Base-by-base conservation (phyloP, 2,329 filamentous ascomycete species). In the Drechslera avenae region DNA sequence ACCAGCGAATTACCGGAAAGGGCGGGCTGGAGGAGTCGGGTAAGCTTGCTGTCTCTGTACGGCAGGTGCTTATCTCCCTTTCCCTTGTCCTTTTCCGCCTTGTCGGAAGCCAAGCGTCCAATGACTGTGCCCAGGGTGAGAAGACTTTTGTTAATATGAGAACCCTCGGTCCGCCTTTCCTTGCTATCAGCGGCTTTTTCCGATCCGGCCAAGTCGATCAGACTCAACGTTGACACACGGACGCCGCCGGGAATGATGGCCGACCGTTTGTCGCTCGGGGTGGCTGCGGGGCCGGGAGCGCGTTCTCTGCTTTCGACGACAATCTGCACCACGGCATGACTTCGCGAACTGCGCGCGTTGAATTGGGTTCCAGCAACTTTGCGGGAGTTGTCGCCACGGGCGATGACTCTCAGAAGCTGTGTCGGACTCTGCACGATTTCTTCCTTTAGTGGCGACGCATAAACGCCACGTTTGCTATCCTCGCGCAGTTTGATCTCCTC, bases 351-450 rank as follows among this genome's bases (percentile, higher is more conserved):
- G 63, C 93, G 86, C 16, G 92, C 85, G 69, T 99, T 99, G 81
- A 95, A 99, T 67, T 99, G 94, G 0, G 94, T 99, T 72, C 92
- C 96, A 50, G 91, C 91, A 1, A 91, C 95, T 64, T 92, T 83
- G 66, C 94, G 84, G 18, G 92, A 91, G 69, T 95, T 86, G 71
- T 99, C 94, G 67, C 94, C 94, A 48, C 93, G 85, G 31, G 94
- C 92, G 72, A 99, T 99, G 19, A 99, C 94, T 62, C 94, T 86
- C 35, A 99, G 79, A 21, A 99, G 82, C 72, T 99, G 94, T 0
- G 94, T 97, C 2, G 94, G 94, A 63, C 92, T 97, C 75, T 99
- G 94, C 23, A 99, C 94, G 63, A 99, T 99, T 72, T 99, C 94
- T 75, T 99, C 94, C 73, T 97, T 97, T 54, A 99, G 76, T 1